These are phyloP conservation scores for Porpolomopsis calyptriformis DNA, from an alignment of 768 basidiomycete genomes.

Conservation along the genomic window DNA sequence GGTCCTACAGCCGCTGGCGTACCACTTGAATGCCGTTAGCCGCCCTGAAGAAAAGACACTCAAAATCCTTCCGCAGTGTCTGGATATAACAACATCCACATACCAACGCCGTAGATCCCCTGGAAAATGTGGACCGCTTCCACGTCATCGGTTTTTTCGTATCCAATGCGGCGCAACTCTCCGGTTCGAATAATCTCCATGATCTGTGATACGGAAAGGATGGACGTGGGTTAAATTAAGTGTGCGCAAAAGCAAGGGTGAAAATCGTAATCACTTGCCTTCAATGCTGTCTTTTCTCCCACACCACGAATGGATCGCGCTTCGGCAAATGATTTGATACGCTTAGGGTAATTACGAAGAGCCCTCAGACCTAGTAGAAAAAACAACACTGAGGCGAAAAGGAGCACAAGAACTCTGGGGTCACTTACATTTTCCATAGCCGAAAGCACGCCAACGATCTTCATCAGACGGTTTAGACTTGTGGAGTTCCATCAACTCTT, in stretches of 20 bases:
- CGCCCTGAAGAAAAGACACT: conserved; percentile 34
- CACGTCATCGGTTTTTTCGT: conserved; percentile 58
- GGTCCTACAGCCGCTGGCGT: conserved; percentile 61
- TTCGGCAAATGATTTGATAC: conserved; percentile 48
- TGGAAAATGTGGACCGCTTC: conserved; percentile 47
- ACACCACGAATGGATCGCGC: conserved; percentile 52
- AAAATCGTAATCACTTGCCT: conserved; percentile 30
- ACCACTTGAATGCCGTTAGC: conserved; percentile 63
- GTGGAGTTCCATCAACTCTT: conserved; percentile 57
- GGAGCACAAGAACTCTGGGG: not conserved
- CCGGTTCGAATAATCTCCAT: conserved; percentile 75
- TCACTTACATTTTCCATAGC: conserved; percentile 54
- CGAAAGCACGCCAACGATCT: conserved; percentile 57
- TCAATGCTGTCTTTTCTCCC: conserved; percentile 65
- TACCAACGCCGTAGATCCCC: conserved; percentile 83
- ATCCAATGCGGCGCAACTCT: conserved; percentile 51
- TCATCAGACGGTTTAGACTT: conserved; percentile 47
- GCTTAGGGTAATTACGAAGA: conserved; percentile 42
- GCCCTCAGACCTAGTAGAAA: conserved; percentile 43
- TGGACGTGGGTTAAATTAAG: not conserved
- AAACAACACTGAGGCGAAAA: not conserved
- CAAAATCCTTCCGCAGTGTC: not conserved
- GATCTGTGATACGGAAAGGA: conserved; percentile 35
- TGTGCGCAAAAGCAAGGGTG: not conserved
- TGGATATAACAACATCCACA: conserved; percentile 16